phyloP scores from a whole-genome alignment of 2,329 filamentous ascomycete species.

The Diplodia scrobiculata region DNA sequence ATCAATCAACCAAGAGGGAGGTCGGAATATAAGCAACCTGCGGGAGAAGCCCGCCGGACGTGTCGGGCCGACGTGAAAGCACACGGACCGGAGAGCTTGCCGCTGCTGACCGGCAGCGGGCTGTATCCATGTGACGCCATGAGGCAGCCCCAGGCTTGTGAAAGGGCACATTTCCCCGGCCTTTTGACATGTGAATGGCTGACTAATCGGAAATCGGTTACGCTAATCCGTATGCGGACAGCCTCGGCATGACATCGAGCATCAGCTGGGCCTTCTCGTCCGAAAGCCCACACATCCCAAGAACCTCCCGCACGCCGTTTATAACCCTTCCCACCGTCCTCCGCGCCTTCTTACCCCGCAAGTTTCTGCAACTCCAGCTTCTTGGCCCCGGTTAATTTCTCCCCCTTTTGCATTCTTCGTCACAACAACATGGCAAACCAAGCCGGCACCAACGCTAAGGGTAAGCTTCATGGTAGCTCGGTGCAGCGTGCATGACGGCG shows the following conservation, averaged over 20 bases:
- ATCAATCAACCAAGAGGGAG: neutral
- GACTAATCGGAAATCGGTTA: neutral
- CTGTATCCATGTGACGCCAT: constrained; percentile 9
- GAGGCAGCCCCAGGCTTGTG: neutral
- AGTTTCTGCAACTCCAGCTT: constrained; percentile 25
- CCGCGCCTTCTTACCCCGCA: constrained; percentile 2
- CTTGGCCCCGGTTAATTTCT: neutral
- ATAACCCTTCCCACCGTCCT: constrained; percentile 3
- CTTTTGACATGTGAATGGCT: constrained; percentile 33
- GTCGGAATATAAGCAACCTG: neutral
- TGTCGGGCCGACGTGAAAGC: constrained; percentile 7
- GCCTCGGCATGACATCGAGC: constrained; percentile 32
- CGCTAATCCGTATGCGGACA: constrained; percentile 30
- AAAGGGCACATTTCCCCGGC: constrained; percentile 3
- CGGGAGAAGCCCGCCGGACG: neutral
- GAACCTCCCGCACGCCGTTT: neutral
- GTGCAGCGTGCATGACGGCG: neutral
- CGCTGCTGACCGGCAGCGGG: neutral
- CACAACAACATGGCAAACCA: constrained; percentile 43
- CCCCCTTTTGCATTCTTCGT: neutral
- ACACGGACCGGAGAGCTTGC: constrained; percentile 8
- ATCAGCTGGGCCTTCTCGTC: constrained; percentile 24
- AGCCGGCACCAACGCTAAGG: constrained; percentile 36
- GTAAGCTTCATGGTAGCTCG: constrained; percentile 11
- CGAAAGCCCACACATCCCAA: constrained; percentile 2